These are phyloP conservation scores for Aspergillus puulaauensis DNA, from an alignment of 2,329 filamentous ascomycete genomes.

Conservation along the genomic window DNA sequence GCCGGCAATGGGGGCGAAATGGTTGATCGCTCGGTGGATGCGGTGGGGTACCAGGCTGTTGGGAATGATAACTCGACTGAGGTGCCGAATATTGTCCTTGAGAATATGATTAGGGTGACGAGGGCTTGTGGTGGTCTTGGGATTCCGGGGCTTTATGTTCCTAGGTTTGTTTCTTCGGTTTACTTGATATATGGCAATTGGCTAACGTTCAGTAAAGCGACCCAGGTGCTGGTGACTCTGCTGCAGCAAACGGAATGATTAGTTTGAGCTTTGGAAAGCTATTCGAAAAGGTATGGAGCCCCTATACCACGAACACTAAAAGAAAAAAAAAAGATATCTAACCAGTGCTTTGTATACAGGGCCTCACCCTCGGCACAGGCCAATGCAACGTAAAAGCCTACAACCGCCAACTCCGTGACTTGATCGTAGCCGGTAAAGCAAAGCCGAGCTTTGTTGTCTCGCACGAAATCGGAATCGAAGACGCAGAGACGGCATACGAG, in stretches of 20 bases:
- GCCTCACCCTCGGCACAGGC: slow-evolving; percentile 59
- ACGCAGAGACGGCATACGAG: slow-evolving; percentile 60
- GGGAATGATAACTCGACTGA: slow-evolving; percentile 57
- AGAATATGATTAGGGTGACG: slow-evolving; percentile 64
- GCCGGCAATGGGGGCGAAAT: slow-evolving; percentile 54
- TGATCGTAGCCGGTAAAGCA: slow-evolving; percentile 64
- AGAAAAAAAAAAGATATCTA: background rate
- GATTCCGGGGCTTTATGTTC: slow-evolving; percentile 56
- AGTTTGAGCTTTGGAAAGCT: slow-evolving; percentile 66
- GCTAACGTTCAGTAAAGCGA: slow-evolving; percentile 35
- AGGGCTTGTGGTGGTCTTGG: slow-evolving; percentile 62
- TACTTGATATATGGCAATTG: background rate
- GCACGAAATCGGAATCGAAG: slow-evolving; percentile 63
- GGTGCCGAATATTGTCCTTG: slow-evolving; percentile 48
- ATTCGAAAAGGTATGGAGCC: slow-evolving; percentile 60
- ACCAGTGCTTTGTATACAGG: slow-evolving; percentile 36
- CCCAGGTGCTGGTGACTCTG: slow-evolving; percentile 62
- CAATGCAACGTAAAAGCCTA: slow-evolving; percentile 70
- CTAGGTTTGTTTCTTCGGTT: slow-evolving; percentile 28
- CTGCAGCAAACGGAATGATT: slow-evolving; percentile 63
- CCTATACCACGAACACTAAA: background rate
- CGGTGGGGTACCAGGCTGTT: slow-evolving; percentile 66
- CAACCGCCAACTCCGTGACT: slow-evolving; percentile 64
- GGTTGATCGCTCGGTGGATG: slow-evolving; percentile 65
- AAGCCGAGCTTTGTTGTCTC: slow-evolving; percentile 68